Evolutionary conservation across 805 yeast genomes (phyloP).

Genomic region (Suhomyces xylopsoci): DNA sequence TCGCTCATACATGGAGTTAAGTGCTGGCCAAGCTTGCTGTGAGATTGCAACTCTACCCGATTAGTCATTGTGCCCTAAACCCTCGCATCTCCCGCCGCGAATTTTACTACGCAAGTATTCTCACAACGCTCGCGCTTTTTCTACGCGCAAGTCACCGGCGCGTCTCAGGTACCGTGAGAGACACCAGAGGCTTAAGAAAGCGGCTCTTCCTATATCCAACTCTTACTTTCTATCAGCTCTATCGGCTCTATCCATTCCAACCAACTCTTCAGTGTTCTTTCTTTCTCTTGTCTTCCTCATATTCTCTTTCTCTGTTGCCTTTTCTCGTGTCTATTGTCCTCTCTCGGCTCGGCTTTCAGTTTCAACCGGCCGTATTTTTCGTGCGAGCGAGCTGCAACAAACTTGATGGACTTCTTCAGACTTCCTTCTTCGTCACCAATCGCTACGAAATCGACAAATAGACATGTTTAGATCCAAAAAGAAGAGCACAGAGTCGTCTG

Average conservation of each 20-base stretch:
- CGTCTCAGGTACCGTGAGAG: background rate
- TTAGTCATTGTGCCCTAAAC: too few species aligned
- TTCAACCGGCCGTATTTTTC: background rate
- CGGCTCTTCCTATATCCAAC: too few species aligned
- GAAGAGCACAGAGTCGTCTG: conserved; percentile 4
- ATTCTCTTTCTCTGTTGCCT: background rate
- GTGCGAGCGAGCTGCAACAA: background rate
- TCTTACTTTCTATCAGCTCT: background rate
- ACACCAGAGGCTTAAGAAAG: background rate
- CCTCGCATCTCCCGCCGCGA: background rate
- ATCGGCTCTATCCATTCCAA: too few species aligned
- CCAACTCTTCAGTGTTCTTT: too few species aligned
- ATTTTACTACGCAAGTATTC: too few species aligned
- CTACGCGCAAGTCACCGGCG: background rate
- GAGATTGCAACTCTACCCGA: background rate
- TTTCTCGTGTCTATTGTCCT: background rate
- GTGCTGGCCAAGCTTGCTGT: too few species aligned
- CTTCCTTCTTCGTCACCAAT: background rate
- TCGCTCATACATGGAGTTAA: too few species aligned
- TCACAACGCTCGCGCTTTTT: too few species aligned
- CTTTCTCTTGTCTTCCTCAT: too few species aligned
- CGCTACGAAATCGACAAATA: background rate
- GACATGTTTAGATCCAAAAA: conserved; percentile 1
- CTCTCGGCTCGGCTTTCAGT: background rate
- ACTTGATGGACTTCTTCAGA: background rate